A percentile compares a stretch with the other conserved stretches of the same genome.
Conservation (phyloP, 1,139 yeast genomes). For the Ogataea hybrid region DNA sequence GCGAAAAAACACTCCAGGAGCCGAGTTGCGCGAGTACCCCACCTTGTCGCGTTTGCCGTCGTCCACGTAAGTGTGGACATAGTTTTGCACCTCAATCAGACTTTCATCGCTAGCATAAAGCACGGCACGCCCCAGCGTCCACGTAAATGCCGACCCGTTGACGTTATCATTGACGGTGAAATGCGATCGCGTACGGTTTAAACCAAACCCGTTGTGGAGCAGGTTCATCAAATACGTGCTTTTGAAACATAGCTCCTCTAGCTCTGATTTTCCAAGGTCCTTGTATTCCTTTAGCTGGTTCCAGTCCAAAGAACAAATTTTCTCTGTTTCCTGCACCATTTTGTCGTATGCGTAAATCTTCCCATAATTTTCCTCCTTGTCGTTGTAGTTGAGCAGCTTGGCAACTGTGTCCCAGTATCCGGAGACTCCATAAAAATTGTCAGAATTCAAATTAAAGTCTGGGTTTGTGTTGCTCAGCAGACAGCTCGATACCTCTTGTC, state of each 20-base stretch:
- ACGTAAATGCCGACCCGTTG: conserved; percentile 66
- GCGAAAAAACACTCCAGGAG: conserved; percentile 43
- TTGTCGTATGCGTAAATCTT: conserved; percentile 27
- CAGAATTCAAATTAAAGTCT: conserved; percentile 62
- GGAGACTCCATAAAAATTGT: conserved; percentile 74
- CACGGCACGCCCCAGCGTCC: conserved; percentile 84
- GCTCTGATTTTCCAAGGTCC: conserved; percentile 40
- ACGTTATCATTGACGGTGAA: conserved; percentile 61
- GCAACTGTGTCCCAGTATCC: conserved; percentile 79
- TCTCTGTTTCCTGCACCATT: conserved; percentile 23
- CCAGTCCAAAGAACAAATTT: conserved; percentile 29
- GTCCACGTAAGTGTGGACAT: conserved; percentile 13
- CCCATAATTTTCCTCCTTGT: conserved; percentile 20
- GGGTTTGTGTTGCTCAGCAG: conserved; percentile 57
- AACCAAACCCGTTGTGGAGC: conserved; percentile 69
- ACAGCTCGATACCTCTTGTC: conserved; percentile 40
- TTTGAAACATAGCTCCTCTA: conserved; percentile 58
- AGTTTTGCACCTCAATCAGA: conserved; percentile 19
- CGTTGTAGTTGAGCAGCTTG: conserved; percentile 34
- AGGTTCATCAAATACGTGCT: conserved; percentile 72
- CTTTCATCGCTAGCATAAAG: conserved; percentile 43
- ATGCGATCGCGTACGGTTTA: conserved; percentile 43
- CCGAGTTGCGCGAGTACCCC: conserved; percentile 53
- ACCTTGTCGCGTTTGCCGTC: conserved; percentile 19
- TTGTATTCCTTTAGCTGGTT: conserved; percentile 25